A percentile compares a stretch with the other conserved stretches of the same genome.
These are phyloP conservation scores for Talaromyces stipitatus DNA, from an alignment of 495 filamentous ascomycete genomes.

Conservation along the genomic window DNA sequence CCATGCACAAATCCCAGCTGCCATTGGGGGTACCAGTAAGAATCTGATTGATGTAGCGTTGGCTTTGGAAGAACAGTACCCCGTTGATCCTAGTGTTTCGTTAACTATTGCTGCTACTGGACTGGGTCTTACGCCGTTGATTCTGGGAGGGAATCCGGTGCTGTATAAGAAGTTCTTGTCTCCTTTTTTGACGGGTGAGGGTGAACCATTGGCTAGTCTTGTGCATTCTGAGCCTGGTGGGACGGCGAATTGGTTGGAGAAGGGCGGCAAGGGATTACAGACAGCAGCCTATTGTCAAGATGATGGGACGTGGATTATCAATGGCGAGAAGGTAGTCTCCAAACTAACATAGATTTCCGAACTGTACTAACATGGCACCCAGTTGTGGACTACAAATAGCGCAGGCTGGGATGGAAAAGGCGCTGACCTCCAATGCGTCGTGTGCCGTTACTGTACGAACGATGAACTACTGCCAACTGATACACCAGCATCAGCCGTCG, in stretches of 20 bases:
- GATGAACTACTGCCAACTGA: slow-evolving; percentile 3
- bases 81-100: slow-evolving; percentile 36
- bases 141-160: slow-evolving; percentile 25
- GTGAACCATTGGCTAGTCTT: slow-evolving; percentile 39
- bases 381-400: slow-evolving; percentile 49
- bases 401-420: slow-evolving; percentile 45
- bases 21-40: slow-evolving; percentile 34
- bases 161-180: slow-evolving; percentile 28
- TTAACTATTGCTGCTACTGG: slow-evolving; percentile 46
- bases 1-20: slow-evolving; percentile 34
- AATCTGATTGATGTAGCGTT: slow-evolving; percentile 40
- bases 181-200: slow-evolving; percentile 39
- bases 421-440: slow-evolving; percentile 45
- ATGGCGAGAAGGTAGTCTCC: slow-evolving; percentile 43
- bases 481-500: slow-evolving; percentile 29
- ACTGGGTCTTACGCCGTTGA: slow-evolving; percentile 41
- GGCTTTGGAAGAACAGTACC: slow-evolving; percentile 45
- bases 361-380: not conserved
- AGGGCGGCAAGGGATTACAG: slow-evolving; percentile 35
- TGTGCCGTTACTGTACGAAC: slow-evolving; percentile 33
- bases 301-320: slow-evolving; percentile 41
- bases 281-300: slow-evolving; percentile 43
- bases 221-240: slow-evolving; percentile 45
- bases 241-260: slow-evolving; percentile 45
- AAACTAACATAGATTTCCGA: not conserved